Conservation (phyloP, 2,329 filamentous ascomycete genomes). For the Cladophialophora immunda region DNA sequence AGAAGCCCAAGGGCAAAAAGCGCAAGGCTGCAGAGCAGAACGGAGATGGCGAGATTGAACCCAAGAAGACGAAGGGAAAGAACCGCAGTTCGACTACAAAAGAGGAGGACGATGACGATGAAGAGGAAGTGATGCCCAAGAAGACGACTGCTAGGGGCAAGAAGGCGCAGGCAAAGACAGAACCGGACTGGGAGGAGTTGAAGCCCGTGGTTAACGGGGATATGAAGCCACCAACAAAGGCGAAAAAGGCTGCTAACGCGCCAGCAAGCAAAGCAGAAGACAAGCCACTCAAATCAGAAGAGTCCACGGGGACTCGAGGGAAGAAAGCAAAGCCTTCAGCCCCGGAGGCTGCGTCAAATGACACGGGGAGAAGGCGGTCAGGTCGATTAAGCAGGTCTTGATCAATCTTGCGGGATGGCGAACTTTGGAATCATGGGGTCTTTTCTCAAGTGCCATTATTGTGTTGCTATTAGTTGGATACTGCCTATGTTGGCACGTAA, state of each 20-base stretch:
- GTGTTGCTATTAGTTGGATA: not conserved
- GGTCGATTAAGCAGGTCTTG: slow-evolving; percentile 29
- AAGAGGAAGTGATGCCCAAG: slow-evolving; percentile 33
- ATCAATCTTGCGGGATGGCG: not conserved
- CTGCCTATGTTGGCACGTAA: not conserved
- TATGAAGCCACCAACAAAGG: slow-evolving; percentile 7
- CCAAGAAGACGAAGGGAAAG: slow-evolving; percentile 46
- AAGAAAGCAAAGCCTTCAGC: slow-evolving; percentile 46
- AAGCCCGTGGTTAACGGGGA: slow-evolving; percentile 17
- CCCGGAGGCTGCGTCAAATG: slow-evolving; percentile 58
- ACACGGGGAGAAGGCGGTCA: slow-evolving; percentile 30
- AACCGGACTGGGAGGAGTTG: slow-evolving; percentile 13
- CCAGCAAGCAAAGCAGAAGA: slow-evolving; percentile 12
- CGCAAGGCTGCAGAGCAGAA: slow-evolving; percentile 41
- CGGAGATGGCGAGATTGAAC: slow-evolving; percentile 24
- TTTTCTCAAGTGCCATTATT: not conserved
- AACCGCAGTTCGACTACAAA: slow-evolving; percentile 41
- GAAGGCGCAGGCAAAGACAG: slow-evolving; percentile 40
- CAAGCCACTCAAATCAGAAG: slow-evolving; percentile 22
- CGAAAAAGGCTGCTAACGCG: slow-evolving; percentile 8
- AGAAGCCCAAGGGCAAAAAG: slow-evolving; percentile 47
- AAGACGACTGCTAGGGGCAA: slow-evolving; percentile 43
- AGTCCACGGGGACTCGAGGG: not conserved
- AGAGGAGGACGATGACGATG: slow-evolving; percentile 27
- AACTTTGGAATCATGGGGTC: not conserved